Evolutionary conservation across 176 grass and related monocot genomes (phyloP).

Genomic region (Oryza meridionalis): DNA sequence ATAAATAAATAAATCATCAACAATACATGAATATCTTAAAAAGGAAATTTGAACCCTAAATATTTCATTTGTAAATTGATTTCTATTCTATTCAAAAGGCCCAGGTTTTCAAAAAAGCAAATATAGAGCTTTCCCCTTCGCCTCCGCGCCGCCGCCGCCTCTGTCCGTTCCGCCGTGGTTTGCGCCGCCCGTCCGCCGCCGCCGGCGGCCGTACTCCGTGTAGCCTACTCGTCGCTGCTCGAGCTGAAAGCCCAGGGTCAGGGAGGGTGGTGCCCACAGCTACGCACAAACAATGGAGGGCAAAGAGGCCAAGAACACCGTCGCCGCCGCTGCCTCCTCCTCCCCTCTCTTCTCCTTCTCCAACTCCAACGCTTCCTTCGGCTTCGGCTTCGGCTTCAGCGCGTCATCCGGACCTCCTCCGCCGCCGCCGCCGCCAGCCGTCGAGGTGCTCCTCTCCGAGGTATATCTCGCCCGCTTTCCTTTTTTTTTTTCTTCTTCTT

Average conservation of each 20-base stretch:
- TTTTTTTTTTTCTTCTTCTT: neutral
- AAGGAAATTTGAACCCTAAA: no score
- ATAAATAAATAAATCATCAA: no score
- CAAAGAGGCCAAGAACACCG: conserved; percentile 28
- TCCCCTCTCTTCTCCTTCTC: conserved; percentile 69
- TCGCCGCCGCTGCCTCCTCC: neutral
- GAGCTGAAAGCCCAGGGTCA: neutral
- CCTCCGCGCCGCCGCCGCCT: neutral
- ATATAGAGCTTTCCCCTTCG: neutral
- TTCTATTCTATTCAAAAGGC: no score
- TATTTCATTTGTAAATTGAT: no score
- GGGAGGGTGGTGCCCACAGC: no score
- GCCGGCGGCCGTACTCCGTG: neutral
- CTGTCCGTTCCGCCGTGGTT: neutral
- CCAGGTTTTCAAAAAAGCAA: no score
- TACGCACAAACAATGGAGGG: conserved; percentile 28
- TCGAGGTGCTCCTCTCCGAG: conserved; percentile 68
- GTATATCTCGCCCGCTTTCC: conserved; percentile 14
- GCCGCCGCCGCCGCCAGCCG: conserved; percentile 52
- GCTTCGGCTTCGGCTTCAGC: conserved; percentile 48
- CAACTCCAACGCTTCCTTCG: conserved; percentile 36
- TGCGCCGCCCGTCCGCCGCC: neutral
- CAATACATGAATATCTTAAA: no score
- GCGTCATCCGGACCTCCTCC: conserved; percentile 35
- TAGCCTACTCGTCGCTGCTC: neutral